Conservation (phyloP, 164 flowering plant species). For the Akebia trifoliata region DNA sequence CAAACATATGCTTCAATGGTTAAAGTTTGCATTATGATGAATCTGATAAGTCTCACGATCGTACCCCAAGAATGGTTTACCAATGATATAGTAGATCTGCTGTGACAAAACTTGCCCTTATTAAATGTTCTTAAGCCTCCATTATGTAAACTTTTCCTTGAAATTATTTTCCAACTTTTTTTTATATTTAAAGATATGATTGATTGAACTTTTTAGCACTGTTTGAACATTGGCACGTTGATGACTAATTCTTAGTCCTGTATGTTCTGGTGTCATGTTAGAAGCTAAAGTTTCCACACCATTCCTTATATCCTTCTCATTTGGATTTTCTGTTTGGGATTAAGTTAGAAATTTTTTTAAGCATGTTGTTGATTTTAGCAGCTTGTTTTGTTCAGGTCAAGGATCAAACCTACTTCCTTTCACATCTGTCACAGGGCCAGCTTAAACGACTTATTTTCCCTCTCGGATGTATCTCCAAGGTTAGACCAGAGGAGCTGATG, state of each 20-base stretch:
- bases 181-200: no score
- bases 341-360: not conserved
- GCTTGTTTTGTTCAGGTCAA: slow-evolving; percentile 57
- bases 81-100: no score
- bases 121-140: no score
- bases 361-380: not conserved
- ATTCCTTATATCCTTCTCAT: not conserved
- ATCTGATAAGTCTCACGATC: no score
- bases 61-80: no score
- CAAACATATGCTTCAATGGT: no score
- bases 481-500: slow-evolving; percentile 18
- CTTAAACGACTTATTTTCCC: slow-evolving; percentile 78
- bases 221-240: not conserved
- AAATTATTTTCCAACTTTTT: no score
- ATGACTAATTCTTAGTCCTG: no score
- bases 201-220: not conserved
- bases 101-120: no score
- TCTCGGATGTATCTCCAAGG: slow-evolving; percentile 89
- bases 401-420: slow-evolving; percentile 98
- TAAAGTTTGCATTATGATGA: no score
- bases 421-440: slow-evolving; percentile 85
- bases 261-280: not conserved
- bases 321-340: no score
- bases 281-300: not conserved
- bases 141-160: no score